phyloP scores from a whole-genome alignment of 805 yeast genomes.

The Ogataea degrootiae region DNA sequence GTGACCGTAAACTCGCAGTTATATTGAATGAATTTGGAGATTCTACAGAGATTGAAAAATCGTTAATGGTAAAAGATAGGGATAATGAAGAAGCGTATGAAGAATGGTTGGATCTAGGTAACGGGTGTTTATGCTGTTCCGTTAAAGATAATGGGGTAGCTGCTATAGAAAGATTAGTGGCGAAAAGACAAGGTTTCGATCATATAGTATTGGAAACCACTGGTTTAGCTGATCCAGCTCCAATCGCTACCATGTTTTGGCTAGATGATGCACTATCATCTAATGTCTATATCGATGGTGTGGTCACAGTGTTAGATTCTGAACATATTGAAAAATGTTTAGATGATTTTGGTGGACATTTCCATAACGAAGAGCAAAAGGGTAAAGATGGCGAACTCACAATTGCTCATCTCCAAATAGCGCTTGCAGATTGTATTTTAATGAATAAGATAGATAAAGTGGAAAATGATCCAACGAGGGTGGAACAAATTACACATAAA shows the following conservation, averaged over 20 bases:
- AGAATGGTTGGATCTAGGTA: conserved; percentile 95
- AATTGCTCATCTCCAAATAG: conserved; percentile 86
- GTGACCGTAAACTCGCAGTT: conserved; percentile 78
- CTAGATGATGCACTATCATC: conserved; percentile 84
- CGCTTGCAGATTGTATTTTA: conserved; percentile 79
- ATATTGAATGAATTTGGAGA: conserved; percentile 92
- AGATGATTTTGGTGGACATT: conserved; percentile 68
- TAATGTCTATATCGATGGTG: conserved; percentile 85
- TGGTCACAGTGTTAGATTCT: conserved; percentile 80
- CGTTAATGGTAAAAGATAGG: conserved; percentile 61
- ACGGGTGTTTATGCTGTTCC: conserved; percentile 95
- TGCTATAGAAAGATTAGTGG: conserved; percentile 86
- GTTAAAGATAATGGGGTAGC: conserved; percentile 92
- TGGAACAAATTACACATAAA: conserved; percentile 22
- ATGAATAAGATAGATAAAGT: conserved; percentile 72
- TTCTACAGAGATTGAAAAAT: conserved; percentile 82
- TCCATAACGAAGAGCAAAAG: conserved; percentile 44
- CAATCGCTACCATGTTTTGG: conserved; percentile 97
- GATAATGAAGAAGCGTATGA: conserved; percentile 51
- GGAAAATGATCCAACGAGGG: conserved; percentile 17
- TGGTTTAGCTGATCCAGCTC: conserved; percentile 97
- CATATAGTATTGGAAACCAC: conserved; percentile 92
- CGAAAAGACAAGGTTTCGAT: conserved; percentile 65
- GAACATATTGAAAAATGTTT: conserved; percentile 61
- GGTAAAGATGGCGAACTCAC: conserved; percentile 35